Base-by-base conservation (phyloP, 208 protist genomes). In the Leishmania lainsoni region DNA sequence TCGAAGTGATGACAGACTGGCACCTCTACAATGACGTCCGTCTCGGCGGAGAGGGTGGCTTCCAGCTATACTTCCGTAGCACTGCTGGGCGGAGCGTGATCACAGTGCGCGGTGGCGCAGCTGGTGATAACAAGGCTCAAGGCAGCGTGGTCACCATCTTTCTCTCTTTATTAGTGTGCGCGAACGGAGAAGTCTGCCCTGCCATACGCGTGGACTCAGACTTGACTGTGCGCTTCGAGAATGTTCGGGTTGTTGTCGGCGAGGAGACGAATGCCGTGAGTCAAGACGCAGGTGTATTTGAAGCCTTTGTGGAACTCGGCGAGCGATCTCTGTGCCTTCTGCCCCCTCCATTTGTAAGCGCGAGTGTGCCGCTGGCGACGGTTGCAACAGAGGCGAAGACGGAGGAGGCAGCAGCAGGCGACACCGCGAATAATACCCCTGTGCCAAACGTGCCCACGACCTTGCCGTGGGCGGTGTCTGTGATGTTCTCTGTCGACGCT, bases 271-370 rank as follows among this genome's bases (percentile, higher is more conserved):
- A 39, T 26, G 22, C 58, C 42, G n/a, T 8, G 10, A n/a, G 32
- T 10, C 26, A 9, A 16, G 54, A 35, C 58, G 58, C 12, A 8
- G 3, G 42, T 14, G 61, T 29, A 12, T 4, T 71, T 12, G 77
- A 75, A 32, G 49, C 82, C 1, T 85, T 70, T 45, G 76, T 85
- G 52, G 48, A 73, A 63, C 65, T 81, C 1, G 82, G 82, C 2
- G 82, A 85, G 54, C 82, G 82, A 10, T 73, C 82, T 0, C 78
- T 85, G n/a, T 85, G 82, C 56, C 22, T 85, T 16, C 77, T 85
- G 14, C 76, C 81, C 20, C n/a, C 79, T 51, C 69, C 29, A 29
- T 5, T 29, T 39, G 52, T 59, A 10, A 54, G 10, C 39, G 9
- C 63, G 71, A 63, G 4, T 26, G 54, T 29, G 26, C 35, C 42